phyloP scores from a whole-genome alignment of 257 asterid species.

The Prunella vulgaris region DNA sequence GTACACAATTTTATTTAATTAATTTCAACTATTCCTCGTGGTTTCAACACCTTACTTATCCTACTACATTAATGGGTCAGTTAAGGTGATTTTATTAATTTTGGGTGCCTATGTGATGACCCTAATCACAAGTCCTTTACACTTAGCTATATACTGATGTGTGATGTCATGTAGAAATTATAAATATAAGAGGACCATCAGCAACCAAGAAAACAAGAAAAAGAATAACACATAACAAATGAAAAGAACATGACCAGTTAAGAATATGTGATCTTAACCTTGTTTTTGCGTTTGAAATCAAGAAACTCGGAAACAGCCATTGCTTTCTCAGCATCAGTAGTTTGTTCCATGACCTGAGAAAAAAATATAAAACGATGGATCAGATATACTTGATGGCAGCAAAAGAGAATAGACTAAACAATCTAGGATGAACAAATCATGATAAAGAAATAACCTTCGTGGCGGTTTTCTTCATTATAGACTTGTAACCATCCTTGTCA shows the following conservation, averaged over 20 bases:
- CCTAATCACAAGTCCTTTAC: not conserved
- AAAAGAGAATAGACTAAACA: slow-evolving; percentile 7
- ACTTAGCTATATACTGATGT: not conserved
- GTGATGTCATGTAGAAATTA: not conserved
- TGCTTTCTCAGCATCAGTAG: slow-evolving; percentile 81
- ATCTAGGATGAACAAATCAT: not conserved
- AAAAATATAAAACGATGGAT: slow-evolving; percentile 21
- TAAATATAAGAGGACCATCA: not conserved
- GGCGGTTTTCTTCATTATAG: slow-evolving; percentile 97
- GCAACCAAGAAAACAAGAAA: not conserved
- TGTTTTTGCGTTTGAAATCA: slow-evolving; percentile 95
- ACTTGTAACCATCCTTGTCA: slow-evolving; percentile 83
- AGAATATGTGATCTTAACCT: slow-evolving; percentile 42
- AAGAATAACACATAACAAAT: not conserved
- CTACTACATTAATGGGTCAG: too few species aligned
- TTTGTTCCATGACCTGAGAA: slow-evolving; percentile 86
- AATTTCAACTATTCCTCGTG: too few species aligned
- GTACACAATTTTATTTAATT: too few species aligned
- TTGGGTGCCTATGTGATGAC: too few species aligned
- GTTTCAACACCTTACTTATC: too few species aligned
- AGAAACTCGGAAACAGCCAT: slow-evolving; percentile 86
- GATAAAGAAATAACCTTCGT: slow-evolving; percentile 65
- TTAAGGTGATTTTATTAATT: too few species aligned
- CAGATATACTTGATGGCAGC: slow-evolving; percentile 7
- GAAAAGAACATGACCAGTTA: slow-evolving; percentile 13